These are phyloP conservation scores for Cladobotryum mycophilum DNA, from an alignment of 2,329 filamentous ascomycete species.

Conservation along the genomic window DNA sequence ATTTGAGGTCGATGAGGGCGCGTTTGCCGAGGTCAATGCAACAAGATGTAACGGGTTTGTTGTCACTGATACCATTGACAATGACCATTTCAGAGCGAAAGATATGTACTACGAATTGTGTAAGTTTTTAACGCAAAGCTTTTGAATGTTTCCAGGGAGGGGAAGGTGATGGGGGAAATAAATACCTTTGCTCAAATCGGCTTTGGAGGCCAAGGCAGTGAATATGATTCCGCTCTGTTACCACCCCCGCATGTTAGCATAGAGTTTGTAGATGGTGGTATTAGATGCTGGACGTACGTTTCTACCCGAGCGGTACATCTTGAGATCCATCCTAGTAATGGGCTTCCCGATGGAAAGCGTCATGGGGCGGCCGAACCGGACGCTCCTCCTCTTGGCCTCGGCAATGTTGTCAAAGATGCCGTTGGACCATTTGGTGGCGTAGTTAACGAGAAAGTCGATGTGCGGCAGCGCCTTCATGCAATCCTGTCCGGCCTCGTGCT, in stretches of 20 bases:
- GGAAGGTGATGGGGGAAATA: neutral
- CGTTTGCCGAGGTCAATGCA: conserved; percentile 36
- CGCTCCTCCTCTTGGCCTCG: conserved; percentile 60
- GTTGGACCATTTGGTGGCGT: conserved; percentile 52
- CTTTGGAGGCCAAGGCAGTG: conserved; percentile 37
- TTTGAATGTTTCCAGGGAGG: neutral
- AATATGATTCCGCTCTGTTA: conserved; percentile 32
- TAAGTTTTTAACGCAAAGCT: no score
- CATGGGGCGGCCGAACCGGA: conserved; percentile 56
- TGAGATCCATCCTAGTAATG: conserved; percentile 49
- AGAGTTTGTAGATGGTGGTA: neutral
- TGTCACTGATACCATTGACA: conserved; percentile 53
- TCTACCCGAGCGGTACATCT: conserved; percentile 39
- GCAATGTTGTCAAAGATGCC: conserved; percentile 62
- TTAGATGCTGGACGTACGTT: conserved; percentile 24
- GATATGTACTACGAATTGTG: conserved; percentile 42
- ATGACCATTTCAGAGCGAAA: conserved; percentile 49
- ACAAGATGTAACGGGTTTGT: conserved; percentile 32
- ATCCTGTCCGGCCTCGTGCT: conserved; percentile 38
- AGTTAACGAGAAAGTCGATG: conserved; percentile 57
- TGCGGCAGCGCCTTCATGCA: conserved; percentile 50
- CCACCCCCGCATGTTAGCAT: neutral
- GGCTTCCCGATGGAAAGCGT: conserved; percentile 38
- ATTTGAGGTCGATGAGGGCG: conserved; percentile 57
- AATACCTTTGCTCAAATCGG: conserved; percentile 32